Conservation (phyloP, 176 grass and related monocot genomes). For the Urochloa ruziziensis region DNA sequence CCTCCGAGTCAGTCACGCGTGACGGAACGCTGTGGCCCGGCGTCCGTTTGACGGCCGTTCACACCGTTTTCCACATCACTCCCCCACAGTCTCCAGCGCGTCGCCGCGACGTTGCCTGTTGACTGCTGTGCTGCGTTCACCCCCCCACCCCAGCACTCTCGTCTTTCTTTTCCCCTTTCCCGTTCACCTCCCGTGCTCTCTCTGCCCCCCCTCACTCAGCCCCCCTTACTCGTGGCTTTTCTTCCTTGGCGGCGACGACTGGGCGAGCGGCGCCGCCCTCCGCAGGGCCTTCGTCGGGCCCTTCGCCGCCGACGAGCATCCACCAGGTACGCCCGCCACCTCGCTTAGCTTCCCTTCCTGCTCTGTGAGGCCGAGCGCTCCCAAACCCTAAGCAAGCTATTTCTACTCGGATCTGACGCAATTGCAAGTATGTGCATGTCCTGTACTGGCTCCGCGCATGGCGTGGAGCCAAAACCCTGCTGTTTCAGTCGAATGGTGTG, state of each 20-base stretch:
- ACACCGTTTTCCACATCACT: neutral
- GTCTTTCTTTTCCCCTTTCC: neutral
- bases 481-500: neutral
- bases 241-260: neutral
- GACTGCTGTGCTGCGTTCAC: neutral
- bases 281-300: neutral
- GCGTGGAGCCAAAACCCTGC: neutral
- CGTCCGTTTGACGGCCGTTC: neutral
- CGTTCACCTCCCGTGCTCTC: neutral
- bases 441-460: neutral
- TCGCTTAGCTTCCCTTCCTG: neutral
- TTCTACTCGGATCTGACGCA: neutral
- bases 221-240: neutral
- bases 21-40: neutral
- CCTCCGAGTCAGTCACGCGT: neutral
- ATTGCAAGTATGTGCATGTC: neutral
- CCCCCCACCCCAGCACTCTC: neutral
- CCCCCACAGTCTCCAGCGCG: neutral
- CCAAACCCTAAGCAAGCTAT: neutral
- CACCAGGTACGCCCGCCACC: neutral
- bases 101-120: neutral
- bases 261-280: neutral
- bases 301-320: neutral
- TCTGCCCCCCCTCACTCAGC: neutral
- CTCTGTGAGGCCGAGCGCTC: no score